phyloP scores from a whole-genome alignment of 768 basidiomycete species.

The Lactarius vividus region DNA sequence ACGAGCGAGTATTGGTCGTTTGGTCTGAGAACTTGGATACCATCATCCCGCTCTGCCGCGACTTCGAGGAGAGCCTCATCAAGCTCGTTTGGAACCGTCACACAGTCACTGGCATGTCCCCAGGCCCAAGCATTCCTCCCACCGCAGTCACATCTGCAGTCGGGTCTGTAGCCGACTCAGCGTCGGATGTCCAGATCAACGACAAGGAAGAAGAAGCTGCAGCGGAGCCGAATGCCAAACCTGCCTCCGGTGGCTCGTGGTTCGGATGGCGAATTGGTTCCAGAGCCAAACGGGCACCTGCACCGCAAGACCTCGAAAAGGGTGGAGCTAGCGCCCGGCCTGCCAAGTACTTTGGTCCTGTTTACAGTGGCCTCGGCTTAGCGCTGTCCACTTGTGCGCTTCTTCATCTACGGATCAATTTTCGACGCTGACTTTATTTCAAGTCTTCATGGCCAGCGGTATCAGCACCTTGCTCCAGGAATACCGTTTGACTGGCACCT shows the following conservation, averaged over 20 bases:
- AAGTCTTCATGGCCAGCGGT: conserved; percentile 72
- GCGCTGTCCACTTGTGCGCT: conserved; percentile 61
- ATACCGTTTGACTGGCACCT: conserved; percentile 61
- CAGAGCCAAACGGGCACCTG: conserved; percentile 32
- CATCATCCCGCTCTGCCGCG: conserved; percentile 67
- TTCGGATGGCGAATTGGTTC: conserved; percentile 32
- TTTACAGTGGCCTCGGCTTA: conserved; percentile 68
- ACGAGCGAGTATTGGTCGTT: conserved; percentile 77
- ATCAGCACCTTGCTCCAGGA: conserved; percentile 58
- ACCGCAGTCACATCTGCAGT: conserved; percentile 43
- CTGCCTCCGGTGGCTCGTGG: conserved; percentile 23
- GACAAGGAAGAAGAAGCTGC: conserved; percentile 39
- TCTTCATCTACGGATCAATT: background rate
- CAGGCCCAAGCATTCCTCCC: conserved; percentile 37
- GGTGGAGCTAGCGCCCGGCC: conserved; percentile 37
- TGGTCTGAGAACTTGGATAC: conserved; percentile 84
- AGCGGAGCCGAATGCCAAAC: conserved; percentile 14
- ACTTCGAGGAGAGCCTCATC: conserved; percentile 77
- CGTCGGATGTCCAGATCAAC: conserved; percentile 55
- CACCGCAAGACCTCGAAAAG: conserved; percentile 49
- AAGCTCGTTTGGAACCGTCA: conserved; percentile 68
- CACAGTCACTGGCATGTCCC: background rate
- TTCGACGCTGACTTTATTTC: background rate
- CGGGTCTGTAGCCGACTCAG: conserved; percentile 44
- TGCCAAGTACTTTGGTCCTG: conserved; percentile 62